These are phyloP conservation scores for Setaria italica DNA, from an alignment of 202 grass and related monocot species.

Conservation along the genomic window DNA sequence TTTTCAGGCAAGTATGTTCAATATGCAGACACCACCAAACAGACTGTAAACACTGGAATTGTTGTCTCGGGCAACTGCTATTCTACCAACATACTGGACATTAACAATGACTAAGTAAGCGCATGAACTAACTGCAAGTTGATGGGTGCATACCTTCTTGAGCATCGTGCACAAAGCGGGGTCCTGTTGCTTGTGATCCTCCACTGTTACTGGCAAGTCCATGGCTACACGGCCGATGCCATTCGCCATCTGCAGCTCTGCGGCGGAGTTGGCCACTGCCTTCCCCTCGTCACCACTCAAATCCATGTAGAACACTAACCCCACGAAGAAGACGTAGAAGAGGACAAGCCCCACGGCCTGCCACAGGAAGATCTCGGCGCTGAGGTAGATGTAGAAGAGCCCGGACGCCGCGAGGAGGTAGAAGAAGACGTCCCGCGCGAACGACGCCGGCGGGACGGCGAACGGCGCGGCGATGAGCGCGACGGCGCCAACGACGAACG, in stretches of 20 bases:
- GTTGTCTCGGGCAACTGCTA: background rate
- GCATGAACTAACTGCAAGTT: background rate
- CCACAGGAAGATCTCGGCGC: slow-evolving; percentile 86
- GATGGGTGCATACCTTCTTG: slow-evolving; percentile 52
- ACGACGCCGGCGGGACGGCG: slow-evolving; percentile 60
- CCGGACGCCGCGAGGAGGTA: slow-evolving; percentile 64
- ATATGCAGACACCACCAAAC: background rate
- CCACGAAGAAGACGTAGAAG: slow-evolving; percentile 87
- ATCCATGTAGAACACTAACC: slow-evolving; percentile 92
- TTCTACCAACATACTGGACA: background rate
- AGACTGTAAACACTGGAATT: background rate
- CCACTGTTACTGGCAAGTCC: slow-evolving; percentile 41
- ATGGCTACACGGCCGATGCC: background rate
- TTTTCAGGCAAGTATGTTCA: background rate
- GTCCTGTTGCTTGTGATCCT: slow-evolving; percentile 30
- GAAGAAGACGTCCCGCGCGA: slow-evolving; percentile 79
- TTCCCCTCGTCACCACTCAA: slow-evolving; percentile 53
- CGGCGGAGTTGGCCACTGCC: slow-evolving; percentile 1
- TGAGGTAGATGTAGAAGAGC: slow-evolving; percentile 73
- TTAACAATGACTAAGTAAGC: background rate
- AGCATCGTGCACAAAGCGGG: slow-evolving; percentile 28
- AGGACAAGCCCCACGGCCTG: slow-evolving; percentile 71
- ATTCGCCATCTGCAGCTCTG: slow-evolving; percentile 43
- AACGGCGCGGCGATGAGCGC: slow-evolving; percentile 77
- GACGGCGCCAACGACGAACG: slow-evolving; percentile 85